Percentiles rank a stretch among this genome's conserved stretches.
phyloP scores from a whole-genome alignment of 306 rosid genomes.

The Cucurbita moschata region DNA sequence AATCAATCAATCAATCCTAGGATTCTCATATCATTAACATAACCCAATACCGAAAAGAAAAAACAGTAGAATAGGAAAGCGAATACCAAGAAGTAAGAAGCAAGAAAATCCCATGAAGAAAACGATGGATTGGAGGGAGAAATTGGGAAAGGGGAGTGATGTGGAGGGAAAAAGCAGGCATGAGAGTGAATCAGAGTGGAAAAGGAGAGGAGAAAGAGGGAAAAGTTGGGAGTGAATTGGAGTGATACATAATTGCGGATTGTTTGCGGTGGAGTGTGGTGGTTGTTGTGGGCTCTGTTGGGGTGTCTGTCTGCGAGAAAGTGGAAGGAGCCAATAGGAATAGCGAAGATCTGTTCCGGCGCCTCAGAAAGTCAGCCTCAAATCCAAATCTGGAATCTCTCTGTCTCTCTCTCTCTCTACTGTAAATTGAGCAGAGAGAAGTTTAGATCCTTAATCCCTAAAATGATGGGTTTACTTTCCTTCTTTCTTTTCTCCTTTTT shows the following conservation, averaged over 20 bases:
- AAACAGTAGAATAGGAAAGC: not conserved
- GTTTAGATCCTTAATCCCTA: not conserved
- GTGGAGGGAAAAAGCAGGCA: not conserved
- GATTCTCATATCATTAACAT: not conserved
- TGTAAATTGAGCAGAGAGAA: not conserved
- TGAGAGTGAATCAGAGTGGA: not conserved
- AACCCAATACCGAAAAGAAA: not conserved
- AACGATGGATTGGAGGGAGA: not conserved
- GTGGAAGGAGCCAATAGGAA: not conserved
- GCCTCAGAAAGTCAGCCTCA: slow-evolving; percentile 1
- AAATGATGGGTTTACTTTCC: not conserved
- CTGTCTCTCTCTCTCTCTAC: not conserved
- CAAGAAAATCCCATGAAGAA: slow-evolving; percentile 1
- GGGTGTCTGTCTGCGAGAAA: not conserved
- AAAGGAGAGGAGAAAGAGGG: not conserved
- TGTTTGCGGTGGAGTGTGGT: not conserved
- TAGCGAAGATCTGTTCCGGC: not conserved
- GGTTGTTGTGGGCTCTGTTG: not conserved
- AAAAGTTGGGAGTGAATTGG: not conserved
- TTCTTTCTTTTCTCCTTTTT: not conserved
- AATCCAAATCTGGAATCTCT: slow-evolving; percentile 4
- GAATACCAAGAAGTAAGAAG: not conserved
- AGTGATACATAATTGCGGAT: not conserved
- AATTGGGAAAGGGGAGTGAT: not conserved
- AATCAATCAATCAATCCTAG: no score